Evolutionary conservation across 176 grass and related monocot genomes (phyloP).

Genomic region (Oryza meridionalis): DNA sequence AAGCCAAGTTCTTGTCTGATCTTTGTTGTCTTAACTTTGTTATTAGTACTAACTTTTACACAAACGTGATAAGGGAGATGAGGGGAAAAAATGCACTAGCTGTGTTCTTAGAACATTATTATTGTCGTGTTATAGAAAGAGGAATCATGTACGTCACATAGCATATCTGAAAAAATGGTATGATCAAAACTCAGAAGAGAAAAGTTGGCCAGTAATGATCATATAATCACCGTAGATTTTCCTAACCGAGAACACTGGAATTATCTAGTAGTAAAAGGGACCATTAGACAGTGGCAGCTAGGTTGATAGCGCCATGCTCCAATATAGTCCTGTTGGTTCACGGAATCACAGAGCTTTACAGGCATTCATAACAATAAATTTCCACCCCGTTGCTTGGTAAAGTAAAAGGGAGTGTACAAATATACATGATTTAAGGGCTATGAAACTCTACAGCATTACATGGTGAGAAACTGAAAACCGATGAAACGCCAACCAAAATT

Average conservation of each 20-base stretch:
- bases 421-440: constrained; percentile 39
- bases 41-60: neutral
- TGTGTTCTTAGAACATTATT: neutral
- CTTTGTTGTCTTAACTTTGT: neutral
- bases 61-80: neutral
- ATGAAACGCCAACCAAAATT: constrained; percentile 51
- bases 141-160: neutral
- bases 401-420: constrained; percentile 1
- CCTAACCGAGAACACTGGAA: too few species aligned
- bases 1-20: neutral
- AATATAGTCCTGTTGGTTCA: neutral
- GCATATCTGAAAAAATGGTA: neutral
- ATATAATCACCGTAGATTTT: neutral
- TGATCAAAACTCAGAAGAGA: neutral
- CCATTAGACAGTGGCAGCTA: neutral
- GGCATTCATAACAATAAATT: neutral
- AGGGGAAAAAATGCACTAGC: neutral
- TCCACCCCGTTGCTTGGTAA: neutral
- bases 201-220: neutral
- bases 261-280: neutral
- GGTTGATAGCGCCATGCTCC: neutral
- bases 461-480: constrained; percentile 28
- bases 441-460: constrained; percentile 35
- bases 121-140: neutral
- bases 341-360: too few species aligned